Conservation (phyloP, 2,329 filamentous ascomycete genomes). For the Aspergillus pseudonomiae region DNA sequence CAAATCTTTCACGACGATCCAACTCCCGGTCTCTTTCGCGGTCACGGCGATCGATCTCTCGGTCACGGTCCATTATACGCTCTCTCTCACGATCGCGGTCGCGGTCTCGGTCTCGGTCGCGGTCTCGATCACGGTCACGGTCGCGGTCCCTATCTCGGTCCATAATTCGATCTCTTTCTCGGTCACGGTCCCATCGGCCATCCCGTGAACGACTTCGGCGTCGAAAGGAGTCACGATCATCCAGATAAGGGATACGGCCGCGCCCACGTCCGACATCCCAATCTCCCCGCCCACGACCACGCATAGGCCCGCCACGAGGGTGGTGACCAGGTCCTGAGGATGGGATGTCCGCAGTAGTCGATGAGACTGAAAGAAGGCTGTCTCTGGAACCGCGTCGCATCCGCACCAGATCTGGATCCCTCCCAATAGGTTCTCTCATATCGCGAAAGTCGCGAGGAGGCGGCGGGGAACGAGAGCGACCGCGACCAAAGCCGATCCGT, state of each 20-base stretch:
- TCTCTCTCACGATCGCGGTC: slow-evolving; percentile 43
- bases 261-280: slow-evolving; percentile 48
- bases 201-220: slow-evolving; percentile 50
- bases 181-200: slow-evolving; percentile 45
- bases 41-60: slow-evolving; percentile 28
- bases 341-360: slow-evolving; percentile 39
- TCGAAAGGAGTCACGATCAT: slow-evolving; percentile 47
- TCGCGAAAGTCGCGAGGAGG: slow-evolving; percentile 45
- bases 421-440: slow-evolving; percentile 35
- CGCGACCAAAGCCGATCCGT: slow-evolving; percentile 48
- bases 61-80: slow-evolving; percentile 39
- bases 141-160: slow-evolving; percentile 36
- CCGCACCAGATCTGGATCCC: slow-evolving; percentile 44
- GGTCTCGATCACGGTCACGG: slow-evolving; percentile 37
- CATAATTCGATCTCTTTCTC: slow-evolving; percentile 37
- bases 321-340: slow-evolving; percentile 36
- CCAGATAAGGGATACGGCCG: slow-evolving; percentile 42
- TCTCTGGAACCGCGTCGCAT: slow-evolving; percentile 50
- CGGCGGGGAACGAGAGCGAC: slow-evolving; percentile 48
- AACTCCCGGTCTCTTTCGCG: slow-evolving; percentile 27
- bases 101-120: slow-evolving; percentile 34
- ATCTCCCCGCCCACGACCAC: slow-evolving; percentile 48
- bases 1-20: slow-evolving; percentile 16
- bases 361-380: slow-evolving; percentile 42
- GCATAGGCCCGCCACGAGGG: slow-evolving; percentile 41